A percentile compares a stretch with the other conserved stretches of the same genome.
Evolutionary conservation across 2,329 filamentous ascomycete species (phyloP).

Genomic region (Neoascochyta sp.): DNA sequence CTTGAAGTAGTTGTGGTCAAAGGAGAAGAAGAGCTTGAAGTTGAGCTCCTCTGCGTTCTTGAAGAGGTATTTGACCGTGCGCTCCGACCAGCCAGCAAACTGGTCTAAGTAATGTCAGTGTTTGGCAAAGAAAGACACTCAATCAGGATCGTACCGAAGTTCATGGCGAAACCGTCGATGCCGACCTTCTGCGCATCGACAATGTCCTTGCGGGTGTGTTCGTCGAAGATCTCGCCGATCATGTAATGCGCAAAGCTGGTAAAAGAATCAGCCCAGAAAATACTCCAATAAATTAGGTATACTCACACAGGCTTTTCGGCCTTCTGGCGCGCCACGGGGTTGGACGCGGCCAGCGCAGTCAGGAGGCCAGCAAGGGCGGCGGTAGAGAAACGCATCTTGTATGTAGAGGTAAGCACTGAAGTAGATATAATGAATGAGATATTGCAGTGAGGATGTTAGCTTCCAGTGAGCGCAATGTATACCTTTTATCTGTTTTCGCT

Average conservation of each 20-base stretch:
- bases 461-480: too few relatives aligned
- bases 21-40: constrained; percentile 40
- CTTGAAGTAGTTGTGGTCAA: constrained; percentile 29
- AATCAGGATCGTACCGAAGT: constrained; percentile 19
- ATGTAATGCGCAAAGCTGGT: constrained; percentile 23
- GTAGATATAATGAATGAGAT: too few relatives aligned
- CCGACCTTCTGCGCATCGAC: constrained; percentile 27
- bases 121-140: background rate
- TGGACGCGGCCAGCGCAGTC: constrained; percentile 1
- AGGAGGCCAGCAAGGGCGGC: constrained; percentile 1
- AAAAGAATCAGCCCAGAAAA: background rate
- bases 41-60: constrained; percentile 23
- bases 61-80: constrained; percentile 31
- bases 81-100: constrained; percentile 22
- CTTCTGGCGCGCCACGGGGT: constrained; percentile 1
- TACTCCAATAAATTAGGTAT: background rate
- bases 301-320: constrained; percentile 4
- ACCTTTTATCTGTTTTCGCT: too few relatives aligned
- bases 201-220: constrained; percentile 24
- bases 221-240: constrained; percentile 19
- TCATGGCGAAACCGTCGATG: constrained; percentile 37
- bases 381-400: background rate
- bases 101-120: constrained; percentile 4
- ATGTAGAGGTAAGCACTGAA: too few relatives aligned
- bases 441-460: too few relatives aligned